Percentiles rank a stretch among this genome's conserved stretches.
These are phyloP conservation scores for Strobilomyces dryophilus DNA, from an alignment of 768 basidiomycete genomes.

Conservation along the genomic window DNA sequence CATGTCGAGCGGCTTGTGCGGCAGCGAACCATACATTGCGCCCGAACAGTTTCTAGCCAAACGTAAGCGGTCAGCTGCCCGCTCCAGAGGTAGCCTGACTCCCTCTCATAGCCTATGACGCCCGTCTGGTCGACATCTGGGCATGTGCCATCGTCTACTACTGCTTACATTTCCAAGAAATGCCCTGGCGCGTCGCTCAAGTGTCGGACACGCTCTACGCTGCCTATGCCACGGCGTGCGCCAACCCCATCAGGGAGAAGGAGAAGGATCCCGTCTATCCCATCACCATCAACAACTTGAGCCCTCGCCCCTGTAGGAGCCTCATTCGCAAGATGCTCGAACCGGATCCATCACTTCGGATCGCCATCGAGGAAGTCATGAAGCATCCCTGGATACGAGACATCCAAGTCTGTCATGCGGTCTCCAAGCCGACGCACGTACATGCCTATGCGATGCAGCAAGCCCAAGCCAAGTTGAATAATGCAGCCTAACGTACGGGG, in stretches of 20 bases:
- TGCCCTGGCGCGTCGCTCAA: conserved; percentile 97
- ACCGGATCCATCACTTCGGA: conserved; percentile 78
- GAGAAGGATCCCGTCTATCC: conserved; percentile 34
- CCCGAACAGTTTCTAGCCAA: conserved; percentile 96
- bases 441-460: conserved; percentile 65
- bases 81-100: conserved; percentile 36
- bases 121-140: conserved; percentile 97
- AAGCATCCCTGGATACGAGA: conserved; percentile 72
- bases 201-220: conserved; percentile 74
- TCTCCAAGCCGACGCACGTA: conserved; percentile 60
- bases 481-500: conserved; percentile 1
- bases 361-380: conserved; percentile 76
- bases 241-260: conserved; percentile 27
- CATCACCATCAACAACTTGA: conserved; percentile 83
- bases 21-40: conserved; percentile 97
- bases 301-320: conserved; percentile 77
- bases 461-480: conserved; percentile 42
- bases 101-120: conserved; percentile 78
- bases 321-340: conserved; percentile 93
- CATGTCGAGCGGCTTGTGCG: conserved; percentile 95
- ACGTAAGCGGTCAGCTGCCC: conserved; percentile 62
- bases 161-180: conserved; percentile 96
- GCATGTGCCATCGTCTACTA: conserved; percentile 97
- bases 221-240: conserved; percentile 55
- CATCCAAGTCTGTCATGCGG: conserved; percentile 80